Evolutionary conservation across 768 basidiomycete species (phyloP).

Genomic region (Rhodosporidiobolus sp.): DNA sequence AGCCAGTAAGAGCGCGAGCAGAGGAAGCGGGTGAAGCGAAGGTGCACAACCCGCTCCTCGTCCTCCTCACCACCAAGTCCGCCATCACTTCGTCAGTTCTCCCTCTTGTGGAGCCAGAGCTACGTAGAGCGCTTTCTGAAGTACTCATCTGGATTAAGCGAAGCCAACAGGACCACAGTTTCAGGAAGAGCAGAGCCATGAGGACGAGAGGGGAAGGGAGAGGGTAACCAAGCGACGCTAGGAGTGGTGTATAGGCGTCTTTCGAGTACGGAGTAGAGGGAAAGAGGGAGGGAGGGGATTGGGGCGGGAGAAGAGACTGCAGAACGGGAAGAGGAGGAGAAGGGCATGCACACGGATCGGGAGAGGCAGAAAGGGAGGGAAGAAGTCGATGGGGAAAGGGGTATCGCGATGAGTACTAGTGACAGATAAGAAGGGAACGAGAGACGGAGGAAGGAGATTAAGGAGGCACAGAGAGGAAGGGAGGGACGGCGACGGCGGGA

Average conservation of each 20-base stretch:
- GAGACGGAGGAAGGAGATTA: background rate
- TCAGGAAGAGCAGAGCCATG: background rate
- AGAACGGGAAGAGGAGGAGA: background rate
- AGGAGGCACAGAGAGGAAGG: too few relatives aligned
- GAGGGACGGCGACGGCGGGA: too few relatives aligned
- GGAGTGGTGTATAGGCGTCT: too few relatives aligned
- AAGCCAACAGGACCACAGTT: background rate
- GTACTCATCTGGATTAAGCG: background rate
- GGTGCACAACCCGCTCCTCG: too few relatives aligned
- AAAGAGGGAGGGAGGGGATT: background rate
- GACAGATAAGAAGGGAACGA: background rate
- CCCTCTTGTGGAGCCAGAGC: too few relatives aligned
- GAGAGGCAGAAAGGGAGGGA: background rate
- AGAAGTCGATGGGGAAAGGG: background rate
- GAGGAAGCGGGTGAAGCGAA: background rate
- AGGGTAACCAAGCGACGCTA: too few relatives aligned
- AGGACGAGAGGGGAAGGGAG: too few relatives aligned
- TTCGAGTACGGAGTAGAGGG: background rate
- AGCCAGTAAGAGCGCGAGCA: background rate
- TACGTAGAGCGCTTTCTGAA: too few relatives aligned
- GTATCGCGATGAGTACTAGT: background rate
- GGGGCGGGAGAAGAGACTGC: background rate
- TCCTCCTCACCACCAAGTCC: too few relatives aligned
- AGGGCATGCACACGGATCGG: background rate
- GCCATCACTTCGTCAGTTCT: too few relatives aligned